Percentiles rank a stretch among this genome's conserved stretches.
phyloP scores from a whole-genome alignment of 192 early-diverging fungal species.

The Helicostylum pulchrum region DNA sequence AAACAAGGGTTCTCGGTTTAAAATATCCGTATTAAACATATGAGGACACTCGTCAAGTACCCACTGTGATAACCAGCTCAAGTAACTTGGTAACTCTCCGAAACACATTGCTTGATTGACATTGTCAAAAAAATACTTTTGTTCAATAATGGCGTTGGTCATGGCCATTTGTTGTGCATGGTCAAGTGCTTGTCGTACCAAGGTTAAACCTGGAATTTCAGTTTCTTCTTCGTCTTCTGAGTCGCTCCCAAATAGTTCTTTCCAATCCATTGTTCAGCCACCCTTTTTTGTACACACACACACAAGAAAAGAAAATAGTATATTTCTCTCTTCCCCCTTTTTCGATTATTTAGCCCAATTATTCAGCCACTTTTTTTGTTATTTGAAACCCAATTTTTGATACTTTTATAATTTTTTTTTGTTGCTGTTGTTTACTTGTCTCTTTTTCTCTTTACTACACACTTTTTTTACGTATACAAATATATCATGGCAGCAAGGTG shows the following conservation, averaged over 20 bases:
- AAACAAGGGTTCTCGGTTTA: conserved; percentile 40
- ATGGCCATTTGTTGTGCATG: conserved; percentile 34
- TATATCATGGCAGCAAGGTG: conserved; percentile 28
- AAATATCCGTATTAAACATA: conserved; percentile 28
- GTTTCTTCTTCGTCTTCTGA: conserved; percentile 5
- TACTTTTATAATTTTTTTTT: not conserved
- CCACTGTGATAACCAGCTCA: conserved; percentile 27
- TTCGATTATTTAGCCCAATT: too few relatives aligned
- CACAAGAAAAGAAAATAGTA: too few relatives aligned
- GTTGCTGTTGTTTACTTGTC: not conserved
- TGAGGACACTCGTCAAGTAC: not conserved
- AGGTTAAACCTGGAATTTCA: conserved; percentile 25
- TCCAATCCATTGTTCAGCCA: conserved; percentile 12
- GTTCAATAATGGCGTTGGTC: conserved; percentile 21
- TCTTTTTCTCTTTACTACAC: not conserved
- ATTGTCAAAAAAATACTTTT: conserved; percentile 18
- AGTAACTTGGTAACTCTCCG: conserved; percentile 35
- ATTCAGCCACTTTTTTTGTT: not conserved
- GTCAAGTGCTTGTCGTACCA: conserved; percentile 24
- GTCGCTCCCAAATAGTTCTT: conserved; percentile 19
- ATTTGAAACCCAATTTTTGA: not conserved
- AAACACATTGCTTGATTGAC: conserved; percentile 51
- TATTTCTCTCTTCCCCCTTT: not conserved
- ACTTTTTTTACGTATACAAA: not conserved
- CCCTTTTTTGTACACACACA: not conserved